Conservation (phyloP, 345 rosid species). For the Citrus medica region DNA sequence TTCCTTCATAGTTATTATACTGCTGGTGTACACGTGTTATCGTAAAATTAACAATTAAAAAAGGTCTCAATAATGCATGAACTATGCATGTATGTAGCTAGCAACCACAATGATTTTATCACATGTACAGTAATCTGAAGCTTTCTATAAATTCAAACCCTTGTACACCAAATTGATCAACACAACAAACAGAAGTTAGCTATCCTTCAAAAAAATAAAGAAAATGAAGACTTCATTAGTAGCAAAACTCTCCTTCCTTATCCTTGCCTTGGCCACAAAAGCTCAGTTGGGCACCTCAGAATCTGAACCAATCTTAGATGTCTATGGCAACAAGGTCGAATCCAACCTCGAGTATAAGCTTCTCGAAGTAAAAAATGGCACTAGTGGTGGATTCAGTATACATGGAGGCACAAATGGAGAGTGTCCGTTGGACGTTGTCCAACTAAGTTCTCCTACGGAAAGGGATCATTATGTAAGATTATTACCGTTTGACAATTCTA, state of each 20-base stretch:
- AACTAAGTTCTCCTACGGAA: not conserved
- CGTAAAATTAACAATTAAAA: too few relatives aligned
- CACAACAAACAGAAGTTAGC: too few relatives aligned
- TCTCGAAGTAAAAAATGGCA: not conserved
- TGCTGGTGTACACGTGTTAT: too few relatives aligned
- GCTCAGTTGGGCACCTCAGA: not conserved
- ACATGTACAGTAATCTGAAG: not conserved
- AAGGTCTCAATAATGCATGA: not conserved
- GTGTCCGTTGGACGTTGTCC: not conserved
- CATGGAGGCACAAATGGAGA: not conserved
- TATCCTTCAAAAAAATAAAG: too few relatives aligned
- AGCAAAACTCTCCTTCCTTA: not conserved
- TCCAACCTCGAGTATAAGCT: not conserved
- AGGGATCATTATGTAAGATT: not conserved
- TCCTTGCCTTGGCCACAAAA: not conserved
- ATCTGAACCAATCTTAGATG: not conserved
- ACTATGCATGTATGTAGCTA: not conserved
- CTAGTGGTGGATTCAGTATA: not conserved
- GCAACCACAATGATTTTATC: not conserved
- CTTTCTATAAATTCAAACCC: not conserved
- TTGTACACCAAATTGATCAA: too few relatives aligned
- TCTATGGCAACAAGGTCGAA: not conserved
- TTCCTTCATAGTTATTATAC: too few relatives aligned
- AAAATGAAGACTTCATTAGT: not conserved
- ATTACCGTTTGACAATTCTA: not conserved